Conservation (phyloP, 2,329 filamentous ascomycete species). For the Alternaria sp. region DNA sequence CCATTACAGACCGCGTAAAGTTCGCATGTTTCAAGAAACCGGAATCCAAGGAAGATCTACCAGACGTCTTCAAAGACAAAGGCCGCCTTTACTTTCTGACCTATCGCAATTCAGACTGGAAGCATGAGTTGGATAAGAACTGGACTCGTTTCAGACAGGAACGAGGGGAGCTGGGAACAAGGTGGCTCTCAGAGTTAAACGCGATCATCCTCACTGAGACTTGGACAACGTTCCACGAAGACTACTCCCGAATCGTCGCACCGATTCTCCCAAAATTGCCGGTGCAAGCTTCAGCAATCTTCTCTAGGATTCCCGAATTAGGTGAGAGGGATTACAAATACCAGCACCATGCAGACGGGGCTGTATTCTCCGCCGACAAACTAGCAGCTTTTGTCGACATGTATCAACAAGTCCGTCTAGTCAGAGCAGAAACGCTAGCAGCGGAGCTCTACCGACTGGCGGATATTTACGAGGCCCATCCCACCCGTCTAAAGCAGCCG, state of each 20-base stretch:
- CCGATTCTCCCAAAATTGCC: neutral
- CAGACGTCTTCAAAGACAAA: neutral
- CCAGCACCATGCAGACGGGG: neutral
- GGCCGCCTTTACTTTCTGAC: neutral
- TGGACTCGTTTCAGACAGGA: neutral
- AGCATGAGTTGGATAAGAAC: neutral
- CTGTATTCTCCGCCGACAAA: neutral
- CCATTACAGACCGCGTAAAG: neutral
- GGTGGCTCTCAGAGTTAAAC: neutral
- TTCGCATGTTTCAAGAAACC: neutral
- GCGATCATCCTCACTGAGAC: neutral
- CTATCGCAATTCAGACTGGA: neutral
- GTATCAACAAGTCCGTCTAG: conserved; percentile 4
- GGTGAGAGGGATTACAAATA: neutral
- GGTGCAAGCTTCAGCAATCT: neutral
- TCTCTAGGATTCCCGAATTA: neutral
- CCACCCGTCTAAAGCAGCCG: conserved; percentile 10
- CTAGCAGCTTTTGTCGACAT: neutral
- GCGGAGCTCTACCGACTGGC: conserved; percentile 4
- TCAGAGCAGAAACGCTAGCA: conserved; percentile 8
- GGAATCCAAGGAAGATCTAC: neutral
- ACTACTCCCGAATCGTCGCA: neutral
- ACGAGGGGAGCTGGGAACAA: neutral
- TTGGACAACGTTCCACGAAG: neutral
- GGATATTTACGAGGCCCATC: conserved; percentile 11